Conservation (phyloP, 208 protist species). For the Leishmania aethiopica region DNA sequence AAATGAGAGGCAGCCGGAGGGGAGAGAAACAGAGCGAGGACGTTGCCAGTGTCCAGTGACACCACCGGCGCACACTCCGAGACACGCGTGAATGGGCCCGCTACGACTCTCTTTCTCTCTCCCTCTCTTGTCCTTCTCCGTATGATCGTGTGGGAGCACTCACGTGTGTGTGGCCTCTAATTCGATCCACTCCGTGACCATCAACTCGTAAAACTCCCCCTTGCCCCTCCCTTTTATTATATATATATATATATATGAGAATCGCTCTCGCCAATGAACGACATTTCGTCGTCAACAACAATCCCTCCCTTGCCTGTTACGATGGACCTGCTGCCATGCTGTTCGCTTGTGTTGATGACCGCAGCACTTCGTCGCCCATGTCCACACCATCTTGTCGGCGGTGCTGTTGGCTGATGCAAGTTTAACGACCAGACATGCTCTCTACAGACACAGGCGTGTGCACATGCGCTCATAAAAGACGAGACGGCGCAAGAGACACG, state of each 20-base stretch:
- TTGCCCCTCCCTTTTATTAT: not conserved
- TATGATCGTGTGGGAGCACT: not conserved
- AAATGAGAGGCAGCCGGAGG: not conserved
- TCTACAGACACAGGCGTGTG: not conserved
- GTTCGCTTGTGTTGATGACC: not conserved
- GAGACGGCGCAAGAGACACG: not conserved
- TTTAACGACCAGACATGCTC: not conserved
- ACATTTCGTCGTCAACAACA: not conserved
- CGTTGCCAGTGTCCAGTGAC: not conserved
- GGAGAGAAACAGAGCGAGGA: not conserved
- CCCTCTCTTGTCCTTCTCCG: not conserved
- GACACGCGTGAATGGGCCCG: not conserved
- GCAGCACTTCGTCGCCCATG: not conserved
- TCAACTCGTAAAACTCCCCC: not conserved
- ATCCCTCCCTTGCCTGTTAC: not conserved
- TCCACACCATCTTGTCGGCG: not conserved
- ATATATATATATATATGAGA: no score
- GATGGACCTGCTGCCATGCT: not conserved
- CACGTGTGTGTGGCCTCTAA: not conserved
- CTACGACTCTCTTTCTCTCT: not conserved
- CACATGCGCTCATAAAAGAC: not conserved
- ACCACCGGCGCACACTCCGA: not conserved
- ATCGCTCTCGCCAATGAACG: not conserved
- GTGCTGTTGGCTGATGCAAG: not conserved
- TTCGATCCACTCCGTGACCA: not conserved